Evolutionary conservation across 2,329 filamentous ascomycete species (phyloP), one percentile per base, ranked within the genome.

Genomic region (Fusarium chlamydosporum): DNA sequence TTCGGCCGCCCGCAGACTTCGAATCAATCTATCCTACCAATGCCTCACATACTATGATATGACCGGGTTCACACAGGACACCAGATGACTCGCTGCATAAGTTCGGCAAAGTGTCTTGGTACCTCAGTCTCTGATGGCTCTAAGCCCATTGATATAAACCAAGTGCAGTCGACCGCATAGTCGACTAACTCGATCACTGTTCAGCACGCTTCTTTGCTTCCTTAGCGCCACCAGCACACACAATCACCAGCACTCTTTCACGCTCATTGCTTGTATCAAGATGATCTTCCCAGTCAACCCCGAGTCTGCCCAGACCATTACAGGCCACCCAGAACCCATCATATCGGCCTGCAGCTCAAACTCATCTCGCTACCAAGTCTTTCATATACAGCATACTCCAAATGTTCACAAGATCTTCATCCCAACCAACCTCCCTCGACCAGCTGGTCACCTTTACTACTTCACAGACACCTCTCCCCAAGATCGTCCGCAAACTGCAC

Each of bases 381-480:
- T 68, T 41, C 71, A 63, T 16, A 56, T 73, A 33, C 46, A 73
- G 23, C 56, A 67, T n/a, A 42, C 61, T 11, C 57, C 55, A 27
- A 56, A 61, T 18, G 35, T 53, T 40, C 67, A 67, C 48, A 73
- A 72, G n/a, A 57, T 73, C 33, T 67, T 70, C 11, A 46, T 74
- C 7, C 60, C 64, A 9, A 55, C 69, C 42, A 45, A 40, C 33
- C 41, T 57, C 45, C 45, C 59, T 35, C 43, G 60, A 11, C 53
- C 56, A 15, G 18, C 45, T 9, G 66, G 71, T 16, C 65, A 70
- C 35, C 50, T 71, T 35, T 60, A 61, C 20, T 48, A 54, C 12
- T 41, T 72, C 31, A 20, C 51, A 12, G 35, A 58, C 11, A 3
- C 46, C 6, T 15, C 55, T 2, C 27, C 31, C 13, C 20, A 38